These are phyloP conservation scores for Fusarium pseudocircinatum DNA, from an alignment of 2,329 filamentous ascomycete genomes.

Conservation along the genomic window DNA sequence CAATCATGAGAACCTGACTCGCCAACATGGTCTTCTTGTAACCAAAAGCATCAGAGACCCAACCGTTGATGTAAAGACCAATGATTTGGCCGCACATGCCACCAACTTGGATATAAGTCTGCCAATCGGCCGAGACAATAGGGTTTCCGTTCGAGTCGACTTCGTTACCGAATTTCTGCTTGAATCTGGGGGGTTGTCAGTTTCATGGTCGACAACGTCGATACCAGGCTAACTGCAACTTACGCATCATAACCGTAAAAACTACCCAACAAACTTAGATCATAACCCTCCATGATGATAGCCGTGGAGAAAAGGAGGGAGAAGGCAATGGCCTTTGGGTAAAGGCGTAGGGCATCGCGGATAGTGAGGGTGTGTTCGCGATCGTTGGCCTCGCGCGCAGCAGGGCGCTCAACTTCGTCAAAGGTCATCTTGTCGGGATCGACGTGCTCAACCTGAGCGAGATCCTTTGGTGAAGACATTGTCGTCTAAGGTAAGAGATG, in stretches of 20 bases:
- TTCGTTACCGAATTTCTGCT: slow-evolving; percentile 22
- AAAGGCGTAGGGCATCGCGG: slow-evolving; percentile 50
- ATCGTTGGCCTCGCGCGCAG: slow-evolving; percentile 12
- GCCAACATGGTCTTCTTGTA: slow-evolving; percentile 47
- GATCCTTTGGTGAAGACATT: slow-evolving; percentile 13
- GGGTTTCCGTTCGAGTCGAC: slow-evolving; percentile 9
- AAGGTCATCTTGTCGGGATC: slow-evolving; percentile 10
- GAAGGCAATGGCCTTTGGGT: slow-evolving; percentile 49
- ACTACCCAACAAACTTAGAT: slow-evolving; percentile 40
- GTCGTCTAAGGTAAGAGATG: background rate
- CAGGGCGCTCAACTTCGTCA: slow-evolving; percentile 8
- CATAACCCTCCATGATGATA: slow-evolving; percentile 51
- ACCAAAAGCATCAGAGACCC: slow-evolving; percentile 11
- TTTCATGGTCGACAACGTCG: slow-evolving; percentile 33
- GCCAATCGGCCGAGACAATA: slow-evolving; percentile 15
- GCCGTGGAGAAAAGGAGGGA: slow-evolving; percentile 51
- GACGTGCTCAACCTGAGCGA: slow-evolving; percentile 19
- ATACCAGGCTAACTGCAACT: slow-evolving; percentile 40
- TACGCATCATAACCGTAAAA: slow-evolving; percentile 46
- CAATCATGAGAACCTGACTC: slow-evolving; percentile 49
- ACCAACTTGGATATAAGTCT: slow-evolving; percentile 22
- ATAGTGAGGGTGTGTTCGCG: slow-evolving; percentile 47
- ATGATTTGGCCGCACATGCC: slow-evolving; percentile 23
- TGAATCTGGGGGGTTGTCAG: slow-evolving; percentile 1
- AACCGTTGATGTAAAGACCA: slow-evolving; percentile 20